Conservation (phyloP, 2,329 filamentous ascomycete genomes). For the Calonectria hongkongensis region DNA sequence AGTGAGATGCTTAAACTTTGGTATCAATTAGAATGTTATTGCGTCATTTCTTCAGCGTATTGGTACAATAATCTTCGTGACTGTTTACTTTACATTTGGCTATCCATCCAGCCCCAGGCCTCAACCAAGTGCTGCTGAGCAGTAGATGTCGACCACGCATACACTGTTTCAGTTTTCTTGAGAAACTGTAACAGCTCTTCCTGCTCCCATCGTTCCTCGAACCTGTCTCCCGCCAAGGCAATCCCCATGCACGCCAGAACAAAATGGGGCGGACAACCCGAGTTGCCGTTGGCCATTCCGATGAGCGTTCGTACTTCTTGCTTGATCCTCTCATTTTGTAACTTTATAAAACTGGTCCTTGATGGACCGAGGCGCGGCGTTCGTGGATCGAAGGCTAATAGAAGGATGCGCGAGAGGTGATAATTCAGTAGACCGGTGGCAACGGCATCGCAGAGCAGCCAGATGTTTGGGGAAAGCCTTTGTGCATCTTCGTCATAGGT, state of each 20-base stretch:
- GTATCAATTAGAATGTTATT: background rate
- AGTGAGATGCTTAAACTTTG: background rate
- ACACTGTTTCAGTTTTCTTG: slow-evolving; percentile 51
- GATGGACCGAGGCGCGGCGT: slow-evolving; percentile 43
- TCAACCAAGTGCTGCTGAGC: slow-evolving; percentile 48
- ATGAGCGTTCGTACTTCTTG: slow-evolving; percentile 41
- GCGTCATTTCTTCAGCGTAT: background rate
- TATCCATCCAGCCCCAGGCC: slow-evolving; percentile 49
- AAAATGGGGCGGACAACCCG: slow-evolving; percentile 29
- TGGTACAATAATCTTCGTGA: slow-evolving; percentile 7
- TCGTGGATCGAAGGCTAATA: slow-evolving; percentile 46
- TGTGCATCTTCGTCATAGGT: background rate
- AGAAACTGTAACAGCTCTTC: slow-evolving; percentile 60
- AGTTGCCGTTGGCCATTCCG: slow-evolving; percentile 46
- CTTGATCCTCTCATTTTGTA: slow-evolving; percentile 47
- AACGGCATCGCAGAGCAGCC: slow-evolving; percentile 44
- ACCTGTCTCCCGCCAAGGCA: slow-evolving; percentile 59
- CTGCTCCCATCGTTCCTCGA: slow-evolving; percentile 59
- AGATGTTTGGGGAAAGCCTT: slow-evolving; percentile 39
- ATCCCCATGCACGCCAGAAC: slow-evolving; percentile 46
- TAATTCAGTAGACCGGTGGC: slow-evolving; percentile 49
- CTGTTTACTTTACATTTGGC: slow-evolving; percentile 38
- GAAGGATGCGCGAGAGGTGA: slow-evolving; percentile 45
- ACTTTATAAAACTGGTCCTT: slow-evolving; percentile 19
- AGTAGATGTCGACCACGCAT: slow-evolving; percentile 45